Conservation (phyloP, 2,329 filamentous ascomycete species). For the Calonectria montana region DNA sequence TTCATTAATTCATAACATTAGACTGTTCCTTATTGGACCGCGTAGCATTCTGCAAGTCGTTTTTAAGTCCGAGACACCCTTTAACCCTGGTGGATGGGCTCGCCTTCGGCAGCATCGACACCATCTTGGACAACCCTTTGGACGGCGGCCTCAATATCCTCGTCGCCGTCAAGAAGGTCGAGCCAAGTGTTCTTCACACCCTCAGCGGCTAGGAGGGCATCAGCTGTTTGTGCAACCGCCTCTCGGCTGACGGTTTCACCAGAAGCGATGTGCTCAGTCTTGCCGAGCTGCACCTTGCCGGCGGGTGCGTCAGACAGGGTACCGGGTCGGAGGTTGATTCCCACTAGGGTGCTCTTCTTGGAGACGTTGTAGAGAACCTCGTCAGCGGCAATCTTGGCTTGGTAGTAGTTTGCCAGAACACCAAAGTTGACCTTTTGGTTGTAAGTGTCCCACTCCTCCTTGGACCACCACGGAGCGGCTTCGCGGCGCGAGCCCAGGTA, state of each 20-base stretch:
- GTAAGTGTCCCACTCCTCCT: constrained; percentile 60
- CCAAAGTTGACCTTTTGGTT: constrained; percentile 54
- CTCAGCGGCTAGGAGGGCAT: constrained; percentile 63
- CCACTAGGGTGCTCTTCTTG: constrained; percentile 57
- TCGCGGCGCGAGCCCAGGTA: constrained; percentile 66
- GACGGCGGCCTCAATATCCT: constrained; percentile 60
- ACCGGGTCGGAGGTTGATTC: constrained; percentile 66
- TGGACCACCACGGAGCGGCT: constrained; percentile 67
- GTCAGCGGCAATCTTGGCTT: constrained; percentile 71
- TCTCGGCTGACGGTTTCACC: constrained; percentile 61
- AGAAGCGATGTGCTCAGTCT: constrained; percentile 47
- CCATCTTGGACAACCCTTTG: constrained; percentile 60
- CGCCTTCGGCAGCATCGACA: constrained; percentile 65
- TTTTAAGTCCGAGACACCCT: background rate
- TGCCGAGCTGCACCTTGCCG: constrained; percentile 60
- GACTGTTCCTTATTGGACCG: background rate
- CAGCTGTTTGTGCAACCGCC: constrained; percentile 69
- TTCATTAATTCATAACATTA: constrained; percentile 4
- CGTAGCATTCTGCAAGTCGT: background rate
- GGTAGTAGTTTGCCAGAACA: constrained; percentile 64
- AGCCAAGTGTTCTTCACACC: constrained; percentile 63
- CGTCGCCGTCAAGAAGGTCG: constrained; percentile 66
- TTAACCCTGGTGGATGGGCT: constrained; percentile 50
- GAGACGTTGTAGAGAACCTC: constrained; percentile 64
- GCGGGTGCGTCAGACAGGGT: constrained; percentile 61